A percentile compares a stretch with the other conserved stretches of the same genome.
These are phyloP conservation scores for Mycena latifolia DNA, from an alignment of 768 basidiomycete species.

Conservation along the genomic window DNA sequence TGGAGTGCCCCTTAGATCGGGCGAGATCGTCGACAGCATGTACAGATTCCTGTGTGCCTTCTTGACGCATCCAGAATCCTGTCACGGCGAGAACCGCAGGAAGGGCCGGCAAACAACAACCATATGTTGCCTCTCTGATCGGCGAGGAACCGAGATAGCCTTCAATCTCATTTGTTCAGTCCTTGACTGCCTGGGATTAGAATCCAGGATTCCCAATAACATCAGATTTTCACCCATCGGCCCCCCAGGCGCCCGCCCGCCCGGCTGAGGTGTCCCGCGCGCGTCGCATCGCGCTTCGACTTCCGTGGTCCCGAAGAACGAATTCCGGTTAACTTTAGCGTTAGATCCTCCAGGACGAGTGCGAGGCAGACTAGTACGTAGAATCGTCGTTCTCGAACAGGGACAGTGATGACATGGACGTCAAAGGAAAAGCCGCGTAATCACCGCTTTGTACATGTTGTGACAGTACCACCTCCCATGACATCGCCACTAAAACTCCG, in stretches of 20 bases:
- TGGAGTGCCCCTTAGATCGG: constrained; percentile 1
- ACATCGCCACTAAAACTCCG: background rate
- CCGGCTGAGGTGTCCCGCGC: background rate
- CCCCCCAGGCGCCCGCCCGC: too few species aligned
- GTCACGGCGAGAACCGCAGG: background rate
- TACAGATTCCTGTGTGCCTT: background rate
- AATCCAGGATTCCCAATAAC: too few species aligned
- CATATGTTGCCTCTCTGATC: background rate
- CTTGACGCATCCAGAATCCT: constrained; percentile 2
- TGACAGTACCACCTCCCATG: background rate
- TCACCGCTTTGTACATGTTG: background rate
- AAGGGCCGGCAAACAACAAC: background rate
- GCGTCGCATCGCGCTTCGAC: background rate
- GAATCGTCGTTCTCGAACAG: too few species aligned
- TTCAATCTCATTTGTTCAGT: background rate
- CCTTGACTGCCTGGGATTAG: background rate
- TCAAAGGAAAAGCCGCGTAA: background rate
- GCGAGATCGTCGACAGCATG: background rate
- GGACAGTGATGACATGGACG: background rate
- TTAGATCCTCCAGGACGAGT: background rate
- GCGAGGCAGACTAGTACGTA: background rate
- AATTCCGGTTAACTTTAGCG: background rate
- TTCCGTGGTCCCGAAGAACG: background rate
- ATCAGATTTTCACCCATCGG: too few species aligned
- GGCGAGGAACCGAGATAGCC: background rate